Evolutionary conservation across 176 grass and related monocot genomes (phyloP).

Genomic region (Zea luxurians): DNA sequence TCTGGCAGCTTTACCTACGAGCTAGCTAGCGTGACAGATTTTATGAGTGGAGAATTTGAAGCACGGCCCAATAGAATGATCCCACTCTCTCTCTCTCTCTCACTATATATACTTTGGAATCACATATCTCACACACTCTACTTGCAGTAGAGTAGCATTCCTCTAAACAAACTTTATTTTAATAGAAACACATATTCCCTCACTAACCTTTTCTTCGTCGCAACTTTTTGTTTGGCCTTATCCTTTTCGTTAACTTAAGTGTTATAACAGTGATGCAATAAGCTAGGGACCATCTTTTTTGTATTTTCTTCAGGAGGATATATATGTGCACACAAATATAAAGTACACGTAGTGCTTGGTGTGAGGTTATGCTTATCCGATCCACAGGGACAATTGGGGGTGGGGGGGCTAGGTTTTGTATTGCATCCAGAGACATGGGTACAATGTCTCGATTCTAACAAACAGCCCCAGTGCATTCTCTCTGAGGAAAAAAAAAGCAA

Average conservation of each 20-base stretch:
- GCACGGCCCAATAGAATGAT: constrained; percentile 31
- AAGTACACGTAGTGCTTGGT: background rate
- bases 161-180: constrained; percentile 41
- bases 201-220: constrained; percentile 11
- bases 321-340: too few species aligned
- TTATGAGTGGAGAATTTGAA: constrained; percentile 21
- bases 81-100: background rate
- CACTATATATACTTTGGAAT: too few species aligned
- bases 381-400: too few species aligned
- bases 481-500: background rate
- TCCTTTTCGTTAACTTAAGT: constrained; percentile 33
- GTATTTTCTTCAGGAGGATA: background rate
- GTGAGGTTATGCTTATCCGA: constrained; percentile 25
- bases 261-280: constrained; percentile 18
- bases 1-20: constrained; percentile 42
- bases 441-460: constrained; percentile 30
- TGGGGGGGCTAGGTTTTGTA: too few species aligned
- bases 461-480: background rate
- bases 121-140: constrained; percentile 35
- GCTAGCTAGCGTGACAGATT: constrained; percentile 20
- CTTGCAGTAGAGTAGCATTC: constrained; percentile 17
- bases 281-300: background rate
- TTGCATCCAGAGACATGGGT: constrained; percentile 21
- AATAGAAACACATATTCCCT: constrained; percentile 51
- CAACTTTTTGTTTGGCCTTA: constrained; percentile 40